Base-by-base conservation (phyloP, 129 eudicot genomes). In the Flaveria linearis region DNA sequence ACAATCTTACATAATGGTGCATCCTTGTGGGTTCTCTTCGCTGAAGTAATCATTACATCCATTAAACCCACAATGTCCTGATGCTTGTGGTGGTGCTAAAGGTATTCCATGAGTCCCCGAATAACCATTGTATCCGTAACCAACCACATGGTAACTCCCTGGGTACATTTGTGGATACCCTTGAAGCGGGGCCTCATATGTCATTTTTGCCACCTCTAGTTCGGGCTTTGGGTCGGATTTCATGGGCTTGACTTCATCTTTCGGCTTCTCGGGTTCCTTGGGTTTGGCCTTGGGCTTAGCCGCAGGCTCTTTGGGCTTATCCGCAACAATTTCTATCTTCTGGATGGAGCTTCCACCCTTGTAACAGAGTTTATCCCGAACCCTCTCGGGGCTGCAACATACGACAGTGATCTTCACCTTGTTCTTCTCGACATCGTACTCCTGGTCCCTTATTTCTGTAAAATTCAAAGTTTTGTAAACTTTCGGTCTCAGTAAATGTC, bases 341-440 rank as follows among this genome's bases (percentile, higher is more conserved):
- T 81, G 84, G 49, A 93, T 90, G 10, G 79, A 66, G n/a, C 69
- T 80, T n/a, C 92, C 87, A 33, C 90, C 96, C 63, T 85, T 88
- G 84, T 50, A 50, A 33, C 80, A 78, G 36, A 92, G 85, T 72
- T 88, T 90, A 86, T 90, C 96, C 18, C 87, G 77, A 62, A 93
- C 69, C 81, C 61, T 93, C 23, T 93, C 97, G 0, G 98, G 98
- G 83, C 88, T 84, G 76, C 98, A 93, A 73, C 98, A 85, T 1
- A 88, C 78, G 0, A 93, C 97, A 0, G 61, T 85, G 86, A 93
- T 88, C 68, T 62, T 85, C 46, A 93, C 97, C 13, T 61, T 77
- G 79, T 88, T 90, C 1, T 80, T 42, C 72, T 87, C 90, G 55
- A 87, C 84, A 72, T 93, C 96, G 28, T 74, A 93, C 20, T 84